These are phyloP conservation scores for Fusarium chaquense DNA, from an alignment of 2,329 filamentous ascomycete species.

Conservation along the genomic window DNA sequence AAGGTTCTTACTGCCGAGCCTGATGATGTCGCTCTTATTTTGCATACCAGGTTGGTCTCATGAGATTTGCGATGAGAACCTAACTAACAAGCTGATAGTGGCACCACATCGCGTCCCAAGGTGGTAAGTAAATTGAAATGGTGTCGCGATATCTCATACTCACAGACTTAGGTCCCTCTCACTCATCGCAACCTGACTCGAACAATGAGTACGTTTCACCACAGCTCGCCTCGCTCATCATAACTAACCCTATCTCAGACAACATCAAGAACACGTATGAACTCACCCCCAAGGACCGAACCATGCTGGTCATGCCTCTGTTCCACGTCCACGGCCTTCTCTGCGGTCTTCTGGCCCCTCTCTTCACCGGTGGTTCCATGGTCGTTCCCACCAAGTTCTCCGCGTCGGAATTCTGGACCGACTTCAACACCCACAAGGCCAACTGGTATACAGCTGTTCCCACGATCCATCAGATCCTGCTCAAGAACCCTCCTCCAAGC, in stretches of 20 bases:
- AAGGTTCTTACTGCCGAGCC: constrained; percentile 65
- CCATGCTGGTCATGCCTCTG: constrained; percentile 89
- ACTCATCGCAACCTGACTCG: constrained; percentile 84
- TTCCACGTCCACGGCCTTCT: constrained; percentile 93
- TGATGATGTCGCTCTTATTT: constrained; percentile 84
- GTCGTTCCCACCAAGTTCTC: constrained; percentile 85
- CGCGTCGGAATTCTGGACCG: constrained; percentile 83
- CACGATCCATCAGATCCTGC: constrained; percentile 89
- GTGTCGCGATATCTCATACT: constrained; percentile 4
- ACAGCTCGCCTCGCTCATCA: constrained; percentile 41
- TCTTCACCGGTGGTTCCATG: constrained; percentile 81
- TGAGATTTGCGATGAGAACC: neutral
- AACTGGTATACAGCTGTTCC: constrained; percentile 97
- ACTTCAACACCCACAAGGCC: constrained; percentile 78
- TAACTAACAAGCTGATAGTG: constrained; percentile 58
- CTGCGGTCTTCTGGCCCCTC: constrained; percentile 82
- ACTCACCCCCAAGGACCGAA: constrained; percentile 77
- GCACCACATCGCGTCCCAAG: constrained; percentile 87
- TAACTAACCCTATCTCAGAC: constrained; percentile 54
- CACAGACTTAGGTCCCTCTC: constrained; percentile 71
- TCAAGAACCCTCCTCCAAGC: constrained; percentile 76
- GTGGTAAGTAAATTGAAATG: constrained; percentile 65
- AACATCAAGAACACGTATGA: constrained; percentile 85
- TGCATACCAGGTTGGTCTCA: constrained; percentile 74
- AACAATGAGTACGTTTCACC: constrained; percentile 72